These are phyloP conservation scores for Candida boleticola DNA, from an alignment of 805 yeast genomes.

Conservation along the genomic window DNA sequence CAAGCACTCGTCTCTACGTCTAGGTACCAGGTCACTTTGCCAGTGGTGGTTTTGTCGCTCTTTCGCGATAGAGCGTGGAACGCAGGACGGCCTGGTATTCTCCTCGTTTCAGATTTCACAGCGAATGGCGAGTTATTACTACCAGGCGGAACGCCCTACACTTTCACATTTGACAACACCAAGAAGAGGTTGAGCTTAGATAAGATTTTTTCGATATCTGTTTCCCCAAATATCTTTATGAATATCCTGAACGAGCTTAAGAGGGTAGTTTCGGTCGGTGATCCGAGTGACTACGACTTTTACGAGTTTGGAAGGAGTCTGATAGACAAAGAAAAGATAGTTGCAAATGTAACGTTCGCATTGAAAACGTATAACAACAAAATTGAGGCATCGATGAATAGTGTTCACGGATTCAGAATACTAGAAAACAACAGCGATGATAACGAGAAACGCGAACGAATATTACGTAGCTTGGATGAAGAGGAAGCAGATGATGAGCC, in stretches of 20 bases:
- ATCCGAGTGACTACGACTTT: conserved; percentile 7
- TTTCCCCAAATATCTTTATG: background rate
- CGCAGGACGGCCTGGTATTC: conserved; percentile 10
- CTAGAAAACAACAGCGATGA: background rate
- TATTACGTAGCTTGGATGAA: background rate
- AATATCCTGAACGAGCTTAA: background rate
- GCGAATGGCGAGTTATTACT: conserved; percentile 3
- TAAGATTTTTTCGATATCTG: conserved; percentile 1
- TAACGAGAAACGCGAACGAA: background rate
- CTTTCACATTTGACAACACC: conserved; percentile 4
- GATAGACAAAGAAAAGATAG: conserved; percentile 10
- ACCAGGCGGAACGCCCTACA: conserved; percentile 9
- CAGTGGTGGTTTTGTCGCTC: conserved; percentile 11
- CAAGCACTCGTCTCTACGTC: background rate
- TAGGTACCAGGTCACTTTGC: conserved; percentile 9
- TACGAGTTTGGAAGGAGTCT: conserved; percentile 7
- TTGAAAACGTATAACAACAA: conserved; percentile 10
- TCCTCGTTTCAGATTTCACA: conserved; percentile 14
- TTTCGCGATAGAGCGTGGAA: conserved; percentile 9
- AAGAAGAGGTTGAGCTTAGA: conserved; percentile 3
- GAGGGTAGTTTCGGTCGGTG: background rate
- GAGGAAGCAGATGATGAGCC: background rate
- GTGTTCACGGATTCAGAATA: background rate
- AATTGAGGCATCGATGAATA: conserved; percentile 9
- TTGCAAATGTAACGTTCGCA: conserved; percentile 8